phyloP scores from a whole-genome alignment of 306 rosid genomes.

The Lagenaria siceraria region DNA sequence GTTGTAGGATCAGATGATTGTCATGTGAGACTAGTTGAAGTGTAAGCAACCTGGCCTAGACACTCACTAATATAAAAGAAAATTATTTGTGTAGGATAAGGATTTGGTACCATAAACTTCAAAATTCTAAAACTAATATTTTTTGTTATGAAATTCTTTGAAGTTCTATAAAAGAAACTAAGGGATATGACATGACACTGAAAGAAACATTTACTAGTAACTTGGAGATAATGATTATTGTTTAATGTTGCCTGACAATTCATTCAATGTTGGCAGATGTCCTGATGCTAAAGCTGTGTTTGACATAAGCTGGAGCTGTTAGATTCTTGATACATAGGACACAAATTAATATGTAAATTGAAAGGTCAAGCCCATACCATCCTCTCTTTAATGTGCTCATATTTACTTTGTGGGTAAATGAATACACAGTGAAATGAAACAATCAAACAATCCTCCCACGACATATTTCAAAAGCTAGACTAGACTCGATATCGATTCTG shows the following conservation, averaged over 20 bases:
- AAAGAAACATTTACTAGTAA: background rate
- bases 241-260: background rate
- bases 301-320: constrained; percentile 3
- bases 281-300: background rate
- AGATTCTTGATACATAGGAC: constrained; percentile 3
- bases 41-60: background rate
- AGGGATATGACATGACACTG: background rate
- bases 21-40: background rate
- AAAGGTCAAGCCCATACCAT: background rate
- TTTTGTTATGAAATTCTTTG: background rate
- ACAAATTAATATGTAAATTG: background rate
- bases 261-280: constrained; percentile 4
- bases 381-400: background rate
- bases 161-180: background rate
- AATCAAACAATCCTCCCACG: background rate
- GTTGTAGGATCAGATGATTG: background rate
- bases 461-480: background rate
- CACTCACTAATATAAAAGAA: background rate
- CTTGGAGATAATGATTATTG: background rate
- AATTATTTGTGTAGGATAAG: background rate
- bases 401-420: constrained; percentile 1
- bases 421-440: background rate
- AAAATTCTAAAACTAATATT: background rate
- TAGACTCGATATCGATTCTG: background rate
- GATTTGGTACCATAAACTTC: background rate